Percentiles rank a stretch among this genome's conserved stretches.
Conservation (phyloP, 371 early-diverging fungal genomes). For the Actinomortierella ambigua region DNA sequence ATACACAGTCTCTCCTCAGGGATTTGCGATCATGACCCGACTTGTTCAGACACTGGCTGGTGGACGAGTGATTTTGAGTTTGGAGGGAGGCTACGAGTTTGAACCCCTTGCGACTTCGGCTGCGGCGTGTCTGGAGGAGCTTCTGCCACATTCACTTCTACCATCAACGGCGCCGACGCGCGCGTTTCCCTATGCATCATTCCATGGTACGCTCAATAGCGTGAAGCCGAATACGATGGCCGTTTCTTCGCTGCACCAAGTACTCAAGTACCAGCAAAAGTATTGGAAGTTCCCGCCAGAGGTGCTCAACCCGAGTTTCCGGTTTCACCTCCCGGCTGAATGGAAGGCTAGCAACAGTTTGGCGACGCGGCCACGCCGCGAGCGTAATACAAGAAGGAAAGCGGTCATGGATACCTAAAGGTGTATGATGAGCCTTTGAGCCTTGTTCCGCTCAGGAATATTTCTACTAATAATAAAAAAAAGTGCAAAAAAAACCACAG, state of each 20-base stretch:
- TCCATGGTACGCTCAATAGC: constrained; percentile 52
- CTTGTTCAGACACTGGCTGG: constrained; percentile 60
- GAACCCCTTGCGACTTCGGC: constrained; percentile 53
- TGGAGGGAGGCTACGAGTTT: constrained; percentile 61
- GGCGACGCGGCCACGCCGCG: constrained; percentile 55
- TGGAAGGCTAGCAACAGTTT: constrained; percentile 63
- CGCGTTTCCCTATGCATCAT: constrained; percentile 48
- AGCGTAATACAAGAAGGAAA: constrained; percentile 34
- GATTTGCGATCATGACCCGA: constrained; percentile 61
- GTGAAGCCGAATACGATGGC: constrained; percentile 63
- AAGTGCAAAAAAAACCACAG: too few relatives aligned
- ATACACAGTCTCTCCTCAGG: constrained; percentile 61
- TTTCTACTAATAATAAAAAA: too few relatives aligned
- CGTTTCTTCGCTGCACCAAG: constrained; percentile 50
- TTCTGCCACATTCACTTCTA: constrained; percentile 46
- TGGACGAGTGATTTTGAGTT: constrained; percentile 58
- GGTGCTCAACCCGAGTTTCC: constrained; percentile 48
- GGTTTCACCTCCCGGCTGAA: constrained; percentile 57
- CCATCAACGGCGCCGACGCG: constrained; percentile 37
- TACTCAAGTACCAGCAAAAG: constrained; percentile 51
- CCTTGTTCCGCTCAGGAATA: too few relatives aligned
- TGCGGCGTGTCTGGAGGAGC: constrained; percentile 54
- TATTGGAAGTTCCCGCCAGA: constrained; percentile 59
- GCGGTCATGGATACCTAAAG: background rate
- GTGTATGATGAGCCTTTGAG: too few relatives aligned